A percentile compares a stretch with the other conserved stretches of the same genome.
These are phyloP conservation scores for Calocybe indica DNA, from an alignment of 768 basidiomycete species.

Conservation along the genomic window DNA sequence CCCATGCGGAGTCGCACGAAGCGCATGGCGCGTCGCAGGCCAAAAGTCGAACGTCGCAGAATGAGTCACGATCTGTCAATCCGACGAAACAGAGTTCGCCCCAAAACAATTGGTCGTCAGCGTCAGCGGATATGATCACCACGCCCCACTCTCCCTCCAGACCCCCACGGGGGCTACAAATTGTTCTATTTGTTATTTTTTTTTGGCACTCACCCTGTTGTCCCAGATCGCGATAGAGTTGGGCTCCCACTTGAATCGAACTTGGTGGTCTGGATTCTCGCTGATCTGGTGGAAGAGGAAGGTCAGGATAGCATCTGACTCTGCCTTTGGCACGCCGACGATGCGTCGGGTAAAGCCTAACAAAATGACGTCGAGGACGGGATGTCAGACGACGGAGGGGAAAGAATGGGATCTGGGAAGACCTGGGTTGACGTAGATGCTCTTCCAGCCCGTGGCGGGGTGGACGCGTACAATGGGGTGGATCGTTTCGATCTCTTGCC, in stretches of 20 bases:
- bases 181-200: no score
- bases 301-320: constrained; percentile 66
- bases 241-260: constrained; percentile 71
- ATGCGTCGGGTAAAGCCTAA: constrained; percentile 77
- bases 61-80: constrained; percentile 63
- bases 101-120: neutral
- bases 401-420: constrained; percentile 8
- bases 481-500: constrained; percentile 60
- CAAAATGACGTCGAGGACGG: neutral
- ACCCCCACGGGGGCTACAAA: no score
- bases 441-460: constrained; percentile 82
- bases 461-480: constrained; percentile 84
- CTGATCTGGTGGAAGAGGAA: constrained; percentile 71
- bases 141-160: no score
- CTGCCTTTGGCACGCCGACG: constrained; percentile 72
- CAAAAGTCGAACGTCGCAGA: constrained; percentile 82
- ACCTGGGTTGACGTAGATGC: constrained; percentile 77
- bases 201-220: constrained; percentile 50
- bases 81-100: neutral
- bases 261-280: constrained; percentile 68
- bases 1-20: constrained; percentile 77
- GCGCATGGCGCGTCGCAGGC: constrained; percentile 70
- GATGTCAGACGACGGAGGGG: neutral
- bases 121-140: no score
- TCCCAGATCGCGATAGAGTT: constrained; percentile 86